These are phyloP conservation scores for Candida sp. DNA, from an alignment of 1,139 yeast species.

Conservation along the genomic window DNA sequence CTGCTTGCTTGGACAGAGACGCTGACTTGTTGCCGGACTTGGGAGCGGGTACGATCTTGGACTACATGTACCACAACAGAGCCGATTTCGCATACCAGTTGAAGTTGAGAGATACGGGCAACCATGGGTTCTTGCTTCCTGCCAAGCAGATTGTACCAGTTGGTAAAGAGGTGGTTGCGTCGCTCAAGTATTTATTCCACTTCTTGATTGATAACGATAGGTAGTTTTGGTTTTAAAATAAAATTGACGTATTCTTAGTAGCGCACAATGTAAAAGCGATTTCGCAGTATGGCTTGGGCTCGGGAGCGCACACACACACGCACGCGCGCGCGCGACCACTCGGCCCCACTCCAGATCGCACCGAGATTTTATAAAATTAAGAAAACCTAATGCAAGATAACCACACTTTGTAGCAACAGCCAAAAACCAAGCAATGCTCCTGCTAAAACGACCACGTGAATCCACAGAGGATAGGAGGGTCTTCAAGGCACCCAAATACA, in stretches of 20 bases:
- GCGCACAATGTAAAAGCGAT: no score
- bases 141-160: conserved; percentile 72
- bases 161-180: conserved; percentile 74
- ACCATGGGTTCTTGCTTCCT: conserved; percentile 84
- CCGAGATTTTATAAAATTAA: no score
- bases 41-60: conserved; percentile 84
- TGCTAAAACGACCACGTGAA: neutral
- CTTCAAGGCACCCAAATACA: conserved; percentile 3
- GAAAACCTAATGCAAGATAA: no score
- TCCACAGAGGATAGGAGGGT: neutral
- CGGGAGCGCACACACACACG: neutral
- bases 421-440: no score
- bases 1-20: conserved; percentile 82
- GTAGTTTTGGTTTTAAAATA: neutral
- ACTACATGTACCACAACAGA: conserved; percentile 81
- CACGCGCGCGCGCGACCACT: neutral
- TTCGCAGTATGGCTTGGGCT: neutral
- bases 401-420: no score
- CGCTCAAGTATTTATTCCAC: conserved; percentile 59
- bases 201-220: conserved; percentile 2
- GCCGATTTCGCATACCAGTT: conserved; percentile 88
- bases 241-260: neutral
- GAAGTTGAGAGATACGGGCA: conserved; percentile 82
- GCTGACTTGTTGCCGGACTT: conserved; percentile 72
- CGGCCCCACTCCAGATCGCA: no score